These are phyloP conservation scores for Teunomyces funiuensis DNA, from an alignment of 805 yeast genomes.

Conservation along the genomic window DNA sequence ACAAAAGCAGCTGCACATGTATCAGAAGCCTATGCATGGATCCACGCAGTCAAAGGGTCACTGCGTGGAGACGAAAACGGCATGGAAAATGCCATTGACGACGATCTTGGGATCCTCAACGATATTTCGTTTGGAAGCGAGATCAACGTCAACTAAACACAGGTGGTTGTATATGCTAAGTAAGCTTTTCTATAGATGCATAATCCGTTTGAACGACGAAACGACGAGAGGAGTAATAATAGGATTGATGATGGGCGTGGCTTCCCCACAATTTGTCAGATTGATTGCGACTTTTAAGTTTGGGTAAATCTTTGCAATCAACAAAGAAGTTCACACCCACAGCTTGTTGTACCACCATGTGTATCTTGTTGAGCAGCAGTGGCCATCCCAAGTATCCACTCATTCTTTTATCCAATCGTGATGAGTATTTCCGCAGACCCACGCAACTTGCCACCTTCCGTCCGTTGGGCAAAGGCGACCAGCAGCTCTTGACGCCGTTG, in stretches of 20 bases:
- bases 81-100: slow-evolving; percentile 2
- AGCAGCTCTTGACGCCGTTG: slow-evolving; percentile 58
- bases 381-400: slow-evolving; percentile 74
- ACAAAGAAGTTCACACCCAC: too few species aligned
- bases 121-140: slow-evolving; percentile 12
- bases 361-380: slow-evolving; percentile 69
- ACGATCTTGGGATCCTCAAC: slow-evolving; percentile 5
- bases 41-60: background rate
- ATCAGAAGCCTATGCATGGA: background rate
- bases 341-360: too few species aligned
- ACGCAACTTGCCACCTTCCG: slow-evolving; percentile 57
- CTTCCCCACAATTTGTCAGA: too few species aligned
- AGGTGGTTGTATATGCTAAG: background rate
- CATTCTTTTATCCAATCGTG: slow-evolving; percentile 79
- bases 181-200: background rate
- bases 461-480: slow-evolving; percentile 33
- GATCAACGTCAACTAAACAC: slow-evolving; percentile 1
- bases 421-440: slow-evolving; percentile 75
- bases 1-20: background rate
- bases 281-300: too few species aligned
- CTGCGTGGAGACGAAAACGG: slow-evolving; percentile 1
- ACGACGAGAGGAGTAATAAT: background rate
- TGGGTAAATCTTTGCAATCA: too few species aligned
- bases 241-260: too few species aligned
- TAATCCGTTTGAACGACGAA: too few species aligned